These are phyloP conservation scores for Xylaria sp. DNA, from an alignment of 2,329 filamentous ascomycete species.

Conservation along the genomic window DNA sequence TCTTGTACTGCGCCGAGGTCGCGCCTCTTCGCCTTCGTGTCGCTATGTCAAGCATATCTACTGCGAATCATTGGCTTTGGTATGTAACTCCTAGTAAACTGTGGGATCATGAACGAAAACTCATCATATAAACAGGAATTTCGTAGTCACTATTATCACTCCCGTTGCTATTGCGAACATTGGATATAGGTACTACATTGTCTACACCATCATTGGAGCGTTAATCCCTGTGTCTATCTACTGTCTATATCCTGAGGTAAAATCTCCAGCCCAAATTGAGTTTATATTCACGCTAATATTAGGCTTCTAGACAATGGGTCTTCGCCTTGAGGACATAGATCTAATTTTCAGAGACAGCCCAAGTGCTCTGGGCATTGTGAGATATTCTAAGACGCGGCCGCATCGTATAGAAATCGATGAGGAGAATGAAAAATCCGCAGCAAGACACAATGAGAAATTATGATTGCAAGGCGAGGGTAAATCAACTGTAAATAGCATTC, in stretches of 20 bases:
- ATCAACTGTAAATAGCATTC: not conserved
- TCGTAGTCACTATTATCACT: not conserved
- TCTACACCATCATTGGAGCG: not conserved
- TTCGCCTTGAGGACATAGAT: not conserved
- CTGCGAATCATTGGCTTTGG: not conserved
- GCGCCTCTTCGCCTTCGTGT: not conserved
- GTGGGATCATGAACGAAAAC: not conserved
- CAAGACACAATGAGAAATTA: not conserved
- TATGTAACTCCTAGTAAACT: not conserved
- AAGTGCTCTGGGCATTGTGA: not conserved
- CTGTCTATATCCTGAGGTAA: not conserved
- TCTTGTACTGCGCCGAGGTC: not conserved
- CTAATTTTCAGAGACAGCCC: not conserved
- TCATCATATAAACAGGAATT: not conserved
- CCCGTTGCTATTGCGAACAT: not conserved
- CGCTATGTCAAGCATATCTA: not conserved
- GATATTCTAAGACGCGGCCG: not conserved
- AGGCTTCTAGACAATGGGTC: not conserved
- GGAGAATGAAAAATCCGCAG: not conserved
- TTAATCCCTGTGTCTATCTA: not conserved
- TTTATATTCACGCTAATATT: not conserved
- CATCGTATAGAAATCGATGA: not conserved
- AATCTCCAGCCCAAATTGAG: too few species aligned
- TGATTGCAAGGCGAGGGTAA: not conserved
- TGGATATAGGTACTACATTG: conserved; percentile 1